A percentile compares a stretch with the other conserved stretches of the same genome.
Evolutionary conservation across 1,139 yeast genomes (phyloP).

Genomic region (Hansenula anomala): DNA sequence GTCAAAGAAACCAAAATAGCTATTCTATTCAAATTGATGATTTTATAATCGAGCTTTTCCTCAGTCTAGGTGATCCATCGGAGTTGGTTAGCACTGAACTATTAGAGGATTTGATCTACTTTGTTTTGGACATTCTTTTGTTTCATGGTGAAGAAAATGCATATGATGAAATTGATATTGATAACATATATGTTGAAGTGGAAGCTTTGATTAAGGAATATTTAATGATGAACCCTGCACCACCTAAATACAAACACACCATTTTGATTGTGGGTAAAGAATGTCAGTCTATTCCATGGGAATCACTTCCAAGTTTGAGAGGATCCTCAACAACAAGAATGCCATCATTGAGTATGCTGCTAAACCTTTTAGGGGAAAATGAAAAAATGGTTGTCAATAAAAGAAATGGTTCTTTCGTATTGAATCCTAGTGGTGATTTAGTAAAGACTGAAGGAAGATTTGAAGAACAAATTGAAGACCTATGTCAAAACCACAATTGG

Average conservation of each 20-base stretch:
- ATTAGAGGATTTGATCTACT: conserved; percentile 62
- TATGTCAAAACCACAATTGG: conserved; percentile 37
- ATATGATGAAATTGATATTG: conserved; percentile 60
- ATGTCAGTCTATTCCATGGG: conserved; percentile 84
- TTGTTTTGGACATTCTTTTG: conserved; percentile 53
- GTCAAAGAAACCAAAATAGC: conserved; percentile 10
- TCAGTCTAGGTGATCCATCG: conserved; percentile 38
- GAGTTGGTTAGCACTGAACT: conserved; percentile 31
- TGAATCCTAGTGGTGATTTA: conserved; percentile 84
- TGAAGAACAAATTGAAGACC: conserved; percentile 35
- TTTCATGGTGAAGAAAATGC: conserved; percentile 64
- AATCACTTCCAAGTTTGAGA: conserved; percentile 57
- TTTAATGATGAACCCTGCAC: conserved; percentile 15
- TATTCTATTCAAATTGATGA: conserved; percentile 40
- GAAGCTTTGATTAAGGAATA: conserved; percentile 39
- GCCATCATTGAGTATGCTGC: conserved; percentile 57
- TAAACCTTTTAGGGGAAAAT: conserved; percentile 33
- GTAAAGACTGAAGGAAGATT: conserved; percentile 62
- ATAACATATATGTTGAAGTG: conserved; percentile 44
- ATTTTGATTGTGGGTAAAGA: conserved; percentile 63
- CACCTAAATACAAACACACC: conserved; percentile 38
- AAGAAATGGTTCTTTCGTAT: conserved; percentile 45
- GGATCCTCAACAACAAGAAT: conserved; percentile 62
- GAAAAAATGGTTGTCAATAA: conserved; percentile 19
- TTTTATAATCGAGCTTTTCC: conserved; percentile 45